A percentile compares a stretch with the other conserved stretches of the same genome.
Conservation (phyloP, 768 basidiomycete species). For the Rhodosporidiobolus sp. region DNA sequence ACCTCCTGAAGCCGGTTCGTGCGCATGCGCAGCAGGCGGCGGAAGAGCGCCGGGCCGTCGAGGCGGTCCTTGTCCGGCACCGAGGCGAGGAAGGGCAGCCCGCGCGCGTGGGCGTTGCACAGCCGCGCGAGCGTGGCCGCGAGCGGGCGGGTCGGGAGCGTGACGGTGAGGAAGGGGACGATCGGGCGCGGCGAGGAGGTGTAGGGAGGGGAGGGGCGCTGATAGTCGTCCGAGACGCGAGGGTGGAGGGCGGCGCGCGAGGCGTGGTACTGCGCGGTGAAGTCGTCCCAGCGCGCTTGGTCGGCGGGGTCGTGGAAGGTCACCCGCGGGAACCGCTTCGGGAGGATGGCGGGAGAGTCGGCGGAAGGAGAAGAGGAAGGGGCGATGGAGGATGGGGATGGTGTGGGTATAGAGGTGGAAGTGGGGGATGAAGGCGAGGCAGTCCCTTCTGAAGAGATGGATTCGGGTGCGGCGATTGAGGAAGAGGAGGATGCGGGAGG, state of each 20-base stretch:
- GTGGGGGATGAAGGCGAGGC: not conserved
- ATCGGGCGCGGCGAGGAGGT: constrained; percentile 11
- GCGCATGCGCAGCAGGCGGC: constrained; percentile 50
- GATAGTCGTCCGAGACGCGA: not conserved
- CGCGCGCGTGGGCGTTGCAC: constrained; percentile 47
- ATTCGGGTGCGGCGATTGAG: not conserved
- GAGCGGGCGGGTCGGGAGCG: constrained; percentile 53
- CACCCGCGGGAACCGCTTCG: too few relatives aligned
- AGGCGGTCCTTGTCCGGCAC: constrained; percentile 50
- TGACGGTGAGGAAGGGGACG: constrained; percentile 51
- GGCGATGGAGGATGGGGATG: too few relatives aligned
- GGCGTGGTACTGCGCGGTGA: not conserved
- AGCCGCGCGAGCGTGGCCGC: constrained; percentile 50
- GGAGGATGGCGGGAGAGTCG: too few relatives aligned
- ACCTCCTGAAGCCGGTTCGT: constrained; percentile 49
- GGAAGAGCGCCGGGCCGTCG: constrained; percentile 46
- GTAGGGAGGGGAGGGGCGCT: constrained; percentile 21
- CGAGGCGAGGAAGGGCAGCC: constrained; percentile 50
- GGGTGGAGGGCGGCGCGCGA: not conserved
- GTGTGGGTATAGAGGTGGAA: too few relatives aligned
- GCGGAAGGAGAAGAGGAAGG: too few relatives aligned
- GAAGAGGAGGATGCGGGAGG: not conserved
- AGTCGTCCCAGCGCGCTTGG: not conserved
- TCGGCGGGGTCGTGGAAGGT: too few relatives aligned
- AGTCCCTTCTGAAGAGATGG: not conserved